A percentile compares a stretch with the other conserved stretches of the same genome.
Conservation (phyloP, 805 yeast species). For the Barnettozyma vustinii region DNA sequence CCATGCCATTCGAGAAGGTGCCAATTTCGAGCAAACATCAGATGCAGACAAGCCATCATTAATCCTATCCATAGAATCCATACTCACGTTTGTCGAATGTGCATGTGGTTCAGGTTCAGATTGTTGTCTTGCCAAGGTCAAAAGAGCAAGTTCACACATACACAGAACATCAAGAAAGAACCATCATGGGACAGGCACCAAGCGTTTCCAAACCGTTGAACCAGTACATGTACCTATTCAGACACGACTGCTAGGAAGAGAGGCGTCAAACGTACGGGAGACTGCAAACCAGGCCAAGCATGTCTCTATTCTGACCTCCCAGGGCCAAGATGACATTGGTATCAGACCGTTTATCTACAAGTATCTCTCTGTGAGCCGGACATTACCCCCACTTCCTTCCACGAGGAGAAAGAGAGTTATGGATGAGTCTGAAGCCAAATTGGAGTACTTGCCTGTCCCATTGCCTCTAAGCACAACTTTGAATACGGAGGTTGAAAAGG, state of each 20-base stretch:
- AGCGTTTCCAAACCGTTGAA: conserved; percentile 28
- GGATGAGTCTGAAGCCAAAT: conserved; percentile 9
- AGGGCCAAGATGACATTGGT: conserved; percentile 13
- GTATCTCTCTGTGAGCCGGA: conserved; percentile 6
- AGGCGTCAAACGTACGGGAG: conserved; percentile 16
- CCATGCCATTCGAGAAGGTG: conserved; percentile 37
- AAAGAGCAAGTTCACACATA: conserved; percentile 54
- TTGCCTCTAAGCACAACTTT: conserved; percentile 32
- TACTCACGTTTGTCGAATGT: conserved; percentile 61
- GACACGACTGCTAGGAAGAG: conserved; percentile 25
- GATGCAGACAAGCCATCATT: conserved; percentile 50
- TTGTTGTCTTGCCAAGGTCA: conserved; percentile 55
- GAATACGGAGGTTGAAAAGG: conserved; percentile 66
- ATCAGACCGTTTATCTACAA: conserved; percentile 19
- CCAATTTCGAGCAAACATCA: conserved; percentile 47
- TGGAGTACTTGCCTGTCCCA: conserved; percentile 25
- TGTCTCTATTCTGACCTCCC: conserved; percentile 6
- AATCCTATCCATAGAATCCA: conserved; percentile 56
- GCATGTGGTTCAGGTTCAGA: conserved; percentile 44
- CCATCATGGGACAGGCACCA: conserved; percentile 20
- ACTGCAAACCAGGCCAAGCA: conserved; percentile 9
- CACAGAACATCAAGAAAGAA: conserved; percentile 44
- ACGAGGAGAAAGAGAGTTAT: conserved; percentile 13
- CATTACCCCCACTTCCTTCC: neutral
- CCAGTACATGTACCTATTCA: conserved; percentile 28